Evolutionary conservation across 176 grass and related monocot species (phyloP), one percentile per base, ranked within the genome.

Genomic region (Carex scoparia): DNA sequence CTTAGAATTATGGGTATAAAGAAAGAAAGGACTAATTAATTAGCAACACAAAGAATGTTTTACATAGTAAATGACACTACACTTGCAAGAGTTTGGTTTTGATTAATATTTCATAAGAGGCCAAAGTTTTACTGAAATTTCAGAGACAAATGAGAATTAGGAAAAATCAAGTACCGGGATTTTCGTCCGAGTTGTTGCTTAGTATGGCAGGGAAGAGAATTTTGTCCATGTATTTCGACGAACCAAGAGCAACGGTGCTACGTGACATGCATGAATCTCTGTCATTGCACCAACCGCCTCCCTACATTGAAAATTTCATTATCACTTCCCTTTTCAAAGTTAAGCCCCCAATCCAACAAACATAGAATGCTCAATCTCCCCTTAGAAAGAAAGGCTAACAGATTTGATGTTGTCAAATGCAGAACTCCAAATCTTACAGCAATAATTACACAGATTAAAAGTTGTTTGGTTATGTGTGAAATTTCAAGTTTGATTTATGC

Each of bases 151-250:
- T 23, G 15, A 35, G 19, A 55, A 58, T 23, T 4, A 32, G 16
- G 27, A 35, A 16, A 30, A 31, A 80, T 28, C 13, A 14, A 79
- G 32, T 76, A 84, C 87, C 87, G 4, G 87, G 87, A 75, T 89
- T 89, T 85, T 89, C 55, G 44, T 80, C 63, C 1, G 54, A 19
- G 11, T 65, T 75, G 55, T 85, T 85, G 64, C 83, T 85, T 3
- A 85, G 51, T 73, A 85, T 89, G 13, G 72, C 87, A 66, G 77
- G 27, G 61, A 89, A 89, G 13, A 5, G 1, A 12, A 74, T 48
- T 61, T 74, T 89, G 11, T 82, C 54, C 87, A 89, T 89, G 65
- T 85, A 85, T 28, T 85, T 89, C 18, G 87, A 89, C 40, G 87
- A 89, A 28, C 87, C 87, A 33, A 15, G 76, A 13, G 4, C 2